Percentiles rank a stretch among this genome's conserved stretches.
Evolutionary conservation across 257 asterid genomes (phyloP).

Genomic region (Salvia miltiorrhiza): DNA sequence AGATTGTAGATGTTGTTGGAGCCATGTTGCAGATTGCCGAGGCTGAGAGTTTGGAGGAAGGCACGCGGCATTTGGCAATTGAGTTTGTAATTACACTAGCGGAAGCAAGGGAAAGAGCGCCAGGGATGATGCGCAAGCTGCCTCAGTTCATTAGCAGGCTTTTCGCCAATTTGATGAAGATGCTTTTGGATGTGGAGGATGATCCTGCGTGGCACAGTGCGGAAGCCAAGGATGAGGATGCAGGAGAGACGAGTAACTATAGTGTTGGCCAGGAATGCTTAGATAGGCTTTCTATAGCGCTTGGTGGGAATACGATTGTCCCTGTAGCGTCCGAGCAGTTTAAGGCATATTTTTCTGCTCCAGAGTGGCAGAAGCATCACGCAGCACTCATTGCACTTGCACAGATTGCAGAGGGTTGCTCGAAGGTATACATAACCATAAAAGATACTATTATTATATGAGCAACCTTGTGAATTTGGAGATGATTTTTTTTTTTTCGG

Average conservation of each 20-base stretch:
- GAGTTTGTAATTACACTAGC: constrained; percentile 95
- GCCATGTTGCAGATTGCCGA: constrained; percentile 93
- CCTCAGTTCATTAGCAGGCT: constrained; percentile 84
- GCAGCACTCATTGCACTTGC: constrained; percentile 96
- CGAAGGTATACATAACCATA: constrained; percentile 49
- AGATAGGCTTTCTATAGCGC: constrained; percentile 82
- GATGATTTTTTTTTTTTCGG: background rate
- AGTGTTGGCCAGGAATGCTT: constrained; percentile 94
- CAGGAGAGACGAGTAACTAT: constrained; percentile 90
- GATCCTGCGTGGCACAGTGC: constrained; percentile 94
- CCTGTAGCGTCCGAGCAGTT: constrained; percentile 95
- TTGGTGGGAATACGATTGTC: constrained; percentile 89
- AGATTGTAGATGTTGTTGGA: constrained; percentile 88
- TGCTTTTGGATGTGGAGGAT: constrained; percentile 88
- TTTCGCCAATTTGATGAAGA: constrained; percentile 74
- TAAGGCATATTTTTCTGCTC: constrained; percentile 67
- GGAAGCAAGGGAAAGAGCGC: constrained; percentile 95
- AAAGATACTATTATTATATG: background rate
- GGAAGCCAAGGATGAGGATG: constrained; percentile 84
- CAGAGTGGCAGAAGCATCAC: constrained; percentile 95
- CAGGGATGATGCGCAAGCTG: constrained; percentile 99
- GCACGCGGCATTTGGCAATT: constrained; percentile 88
- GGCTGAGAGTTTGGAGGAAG: constrained; percentile 88
- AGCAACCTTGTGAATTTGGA: constrained; percentile 1
- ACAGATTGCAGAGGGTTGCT: constrained; percentile 95